phyloP scores from a whole-genome alignment of 2,329 filamentous ascomycete species.

The Pseudocercospora pini-densiflorae region DNA sequence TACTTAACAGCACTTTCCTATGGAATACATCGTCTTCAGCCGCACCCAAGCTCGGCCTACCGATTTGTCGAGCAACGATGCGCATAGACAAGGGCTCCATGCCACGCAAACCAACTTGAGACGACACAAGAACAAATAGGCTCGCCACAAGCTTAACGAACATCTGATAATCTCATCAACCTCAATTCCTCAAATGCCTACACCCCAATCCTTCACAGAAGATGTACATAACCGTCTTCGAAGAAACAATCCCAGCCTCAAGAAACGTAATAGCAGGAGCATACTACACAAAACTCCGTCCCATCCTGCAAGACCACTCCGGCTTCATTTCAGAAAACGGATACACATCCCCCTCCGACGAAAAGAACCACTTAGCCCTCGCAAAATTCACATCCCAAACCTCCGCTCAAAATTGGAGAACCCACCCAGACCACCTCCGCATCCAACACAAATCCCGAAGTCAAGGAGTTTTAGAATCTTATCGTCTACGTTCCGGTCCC shows the following conservation, averaged over 20 bases:
- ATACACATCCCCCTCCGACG: constrained; percentile 13
- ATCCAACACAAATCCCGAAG: neutral
- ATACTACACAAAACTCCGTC: constrained; percentile 1
- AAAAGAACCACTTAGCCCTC: constrained; percentile 6
- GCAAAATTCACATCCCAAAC: constrained; percentile 8
- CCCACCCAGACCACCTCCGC: neutral
- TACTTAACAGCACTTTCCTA: neutral
- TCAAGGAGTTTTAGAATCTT: constrained; percentile 1
- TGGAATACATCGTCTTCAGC: neutral
- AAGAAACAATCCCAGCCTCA: constrained; percentile 14
- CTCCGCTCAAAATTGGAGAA: constrained; percentile 4
- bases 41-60: neutral
- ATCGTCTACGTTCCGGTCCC: constrained; percentile 10
- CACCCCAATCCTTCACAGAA: neutral
- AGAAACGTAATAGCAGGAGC: neutral
- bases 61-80: neutral
- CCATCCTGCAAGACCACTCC: neutral
- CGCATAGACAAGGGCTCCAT: neutral
- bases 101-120: neutral
- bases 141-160: neutral
- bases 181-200: neutral
- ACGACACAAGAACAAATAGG: neutral
- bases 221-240: constrained; percentile 16
- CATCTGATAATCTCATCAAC: neutral
- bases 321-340: constrained; percentile 4